These are phyloP conservation scores for Talaromyces adpressus DNA, from an alignment of 495 filamentous ascomycete species.

Conservation along the genomic window DNA sequence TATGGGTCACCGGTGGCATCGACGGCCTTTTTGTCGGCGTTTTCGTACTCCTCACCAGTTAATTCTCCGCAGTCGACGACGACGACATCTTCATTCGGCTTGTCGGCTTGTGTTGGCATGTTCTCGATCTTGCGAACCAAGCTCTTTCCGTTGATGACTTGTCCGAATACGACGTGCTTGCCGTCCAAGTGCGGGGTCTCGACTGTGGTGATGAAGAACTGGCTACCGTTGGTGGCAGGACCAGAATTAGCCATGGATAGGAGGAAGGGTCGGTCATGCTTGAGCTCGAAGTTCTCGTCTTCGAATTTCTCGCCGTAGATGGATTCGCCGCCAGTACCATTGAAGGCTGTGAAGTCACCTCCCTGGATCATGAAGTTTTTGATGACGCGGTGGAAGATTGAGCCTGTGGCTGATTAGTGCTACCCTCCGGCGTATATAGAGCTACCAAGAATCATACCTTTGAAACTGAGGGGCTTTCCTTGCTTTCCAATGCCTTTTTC, in stretches of 20 bases:
- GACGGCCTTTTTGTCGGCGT: conserved; percentile 52
- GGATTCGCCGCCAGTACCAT: conserved; percentile 93
- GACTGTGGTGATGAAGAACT: conserved; percentile 98
- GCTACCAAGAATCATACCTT: conserved; percentile 27
- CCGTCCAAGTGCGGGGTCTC: conserved; percentile 87
- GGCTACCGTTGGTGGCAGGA: conserved; percentile 86
- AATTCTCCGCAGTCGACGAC: conserved; percentile 88
- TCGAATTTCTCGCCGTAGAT: conserved; percentile 98
- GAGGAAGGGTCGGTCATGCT: conserved; percentile 92
- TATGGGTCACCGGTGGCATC: conserved; percentile 86
- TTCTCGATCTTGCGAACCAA: conserved; percentile 89
- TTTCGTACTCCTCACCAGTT: conserved; percentile 55
- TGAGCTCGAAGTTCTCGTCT: conserved; percentile 91
- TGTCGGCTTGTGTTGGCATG: conserved; percentile 71
- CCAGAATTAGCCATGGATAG: conserved; percentile 98
- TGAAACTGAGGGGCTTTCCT: conserved; percentile 75
- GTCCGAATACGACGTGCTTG: conserved; percentile 72
- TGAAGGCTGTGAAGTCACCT: conserved; percentile 93
- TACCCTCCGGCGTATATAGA: not conserved
- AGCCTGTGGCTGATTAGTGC: conserved; percentile 36
- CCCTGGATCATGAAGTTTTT: conserved; percentile 99
- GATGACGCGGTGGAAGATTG: conserved; percentile 93
- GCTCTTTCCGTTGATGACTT: conserved; percentile 76
- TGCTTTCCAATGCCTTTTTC: conserved; percentile 82
- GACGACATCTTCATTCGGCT: conserved; percentile 63